These are phyloP conservation scores for Irpex sp. DNA, from an alignment of 1,284 basidiomycete species.

Conservation along the genomic window DNA sequence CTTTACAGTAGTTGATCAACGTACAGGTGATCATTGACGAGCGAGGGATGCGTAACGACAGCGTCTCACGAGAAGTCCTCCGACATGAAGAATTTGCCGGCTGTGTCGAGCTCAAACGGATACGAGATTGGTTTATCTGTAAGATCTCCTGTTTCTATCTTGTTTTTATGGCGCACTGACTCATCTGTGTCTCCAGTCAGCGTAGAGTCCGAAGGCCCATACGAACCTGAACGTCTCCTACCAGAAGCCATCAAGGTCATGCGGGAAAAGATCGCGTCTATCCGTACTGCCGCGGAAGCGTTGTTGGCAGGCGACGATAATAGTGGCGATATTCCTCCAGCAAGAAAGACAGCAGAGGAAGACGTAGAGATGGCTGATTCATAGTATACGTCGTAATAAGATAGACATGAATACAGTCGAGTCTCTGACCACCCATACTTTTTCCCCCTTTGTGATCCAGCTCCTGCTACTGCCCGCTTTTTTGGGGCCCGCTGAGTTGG, in stretches of 20 bases:
- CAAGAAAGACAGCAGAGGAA: constrained; percentile 22
- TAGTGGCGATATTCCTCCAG: background rate
- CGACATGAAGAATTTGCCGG: constrained; percentile 90
- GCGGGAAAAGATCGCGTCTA: constrained; percentile 70
- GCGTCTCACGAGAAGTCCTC: constrained; percentile 90
- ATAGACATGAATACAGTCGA: no score
- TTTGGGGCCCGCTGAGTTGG: no score
- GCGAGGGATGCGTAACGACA: constrained; percentile 77
- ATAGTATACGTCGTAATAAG: no score
- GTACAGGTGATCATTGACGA: constrained; percentile 52
- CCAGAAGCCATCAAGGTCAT: constrained; percentile 83
- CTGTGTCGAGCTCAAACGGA: constrained; percentile 79
- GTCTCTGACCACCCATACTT: no score
- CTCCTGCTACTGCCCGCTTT: no score
- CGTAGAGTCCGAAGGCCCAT: constrained; percentile 89
- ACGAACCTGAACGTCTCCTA: constrained; percentile 81
- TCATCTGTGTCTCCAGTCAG: constrained; percentile 52
- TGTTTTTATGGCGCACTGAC: background rate
- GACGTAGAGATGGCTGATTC: constrained; percentile 38
- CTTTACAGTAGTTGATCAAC: background rate
- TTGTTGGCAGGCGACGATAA: constrained; percentile 36
- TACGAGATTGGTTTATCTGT: constrained; percentile 96
- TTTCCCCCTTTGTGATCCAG: no score
- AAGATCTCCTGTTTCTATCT: constrained; percentile 19
- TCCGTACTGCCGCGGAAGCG: constrained; percentile 57